Conservation (phyloP, 2,329 filamentous ascomycete species). For the Sporothrix sp. region DNA sequence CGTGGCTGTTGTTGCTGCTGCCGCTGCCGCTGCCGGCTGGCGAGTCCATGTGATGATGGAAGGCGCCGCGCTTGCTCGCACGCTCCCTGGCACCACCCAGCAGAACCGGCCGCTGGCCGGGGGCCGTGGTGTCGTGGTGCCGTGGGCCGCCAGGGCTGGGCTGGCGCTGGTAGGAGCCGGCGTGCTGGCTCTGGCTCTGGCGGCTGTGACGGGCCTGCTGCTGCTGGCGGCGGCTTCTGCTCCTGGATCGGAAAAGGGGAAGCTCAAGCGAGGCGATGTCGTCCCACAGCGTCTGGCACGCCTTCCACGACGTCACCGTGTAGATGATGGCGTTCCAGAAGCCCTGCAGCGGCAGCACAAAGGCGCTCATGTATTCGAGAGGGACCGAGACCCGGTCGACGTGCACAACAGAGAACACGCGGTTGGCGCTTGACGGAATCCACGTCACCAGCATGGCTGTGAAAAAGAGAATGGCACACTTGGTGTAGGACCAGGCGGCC, state of each 20-base stretch:
- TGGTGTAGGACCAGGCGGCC: conserved; percentile 60
- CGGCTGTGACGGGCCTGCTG: conserved; percentile 17
- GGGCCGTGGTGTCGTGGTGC: neutral
- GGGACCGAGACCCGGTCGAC: conserved; percentile 41
- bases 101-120: too few relatives aligned
- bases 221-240: conserved; percentile 1
- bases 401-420: conserved; percentile 59
- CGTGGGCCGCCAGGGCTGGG: neutral
- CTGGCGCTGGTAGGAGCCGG: conserved; percentile 9
- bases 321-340: conserved; percentile 82
- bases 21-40: conserved; percentile 6
- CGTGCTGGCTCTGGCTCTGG: conserved; percentile 5
- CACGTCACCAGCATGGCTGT: conserved; percentile 61
- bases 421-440: conserved; percentile 69
- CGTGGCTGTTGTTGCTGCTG: conserved; percentile 13
- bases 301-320: conserved; percentile 55
- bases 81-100: too few relatives aligned
- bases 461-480: conserved; percentile 63
- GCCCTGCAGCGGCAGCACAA: conserved; percentile 71
- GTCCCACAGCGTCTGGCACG: conserved; percentile 41
- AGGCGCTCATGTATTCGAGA: conserved; percentile 59
- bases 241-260: conserved; percentile 10
- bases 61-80: neutral
- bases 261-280: conserved; percentile 25
- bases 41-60: neutral